Percentiles rank a stretch among this genome's conserved stretches.
Evolutionary conservation across 495 filamentous ascomycete genomes (phyloP).

Genomic region (Trichocladium uniseriatum): DNA sequence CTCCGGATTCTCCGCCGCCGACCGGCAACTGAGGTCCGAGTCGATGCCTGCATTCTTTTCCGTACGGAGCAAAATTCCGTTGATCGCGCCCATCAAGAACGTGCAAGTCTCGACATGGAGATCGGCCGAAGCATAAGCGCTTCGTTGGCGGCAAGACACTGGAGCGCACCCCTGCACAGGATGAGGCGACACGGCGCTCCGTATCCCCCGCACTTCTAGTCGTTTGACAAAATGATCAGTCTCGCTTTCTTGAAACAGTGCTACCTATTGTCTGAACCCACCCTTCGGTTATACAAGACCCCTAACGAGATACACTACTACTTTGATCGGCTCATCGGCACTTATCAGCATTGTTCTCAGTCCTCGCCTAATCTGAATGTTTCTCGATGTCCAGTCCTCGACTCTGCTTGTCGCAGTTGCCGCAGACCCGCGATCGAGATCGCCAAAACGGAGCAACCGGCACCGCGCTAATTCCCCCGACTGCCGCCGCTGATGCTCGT

Average conservation of each 20-base stretch:
- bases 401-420: not conserved
- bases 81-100: too few species aligned
- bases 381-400: not conserved
- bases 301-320: not conserved
- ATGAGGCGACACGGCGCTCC: constrained; percentile 1
- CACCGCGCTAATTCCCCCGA: too few species aligned
- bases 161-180: constrained; percentile 10
- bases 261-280: not conserved
- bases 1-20: not conserved
- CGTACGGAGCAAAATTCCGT: too few species aligned
- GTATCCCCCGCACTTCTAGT: not conserved
- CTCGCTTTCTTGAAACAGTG: not conserved
- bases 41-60: not conserved
- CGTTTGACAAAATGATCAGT: not conserved
- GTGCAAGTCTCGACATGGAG: too few species aligned
- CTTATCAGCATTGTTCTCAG: too few species aligned
- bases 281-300: not conserved
- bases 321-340: not conserved
- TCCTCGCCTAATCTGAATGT: not conserved
- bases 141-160: not conserved
- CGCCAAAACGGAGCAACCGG: constrained; percentile 9
- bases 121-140: not conserved
- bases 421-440: not conserved
- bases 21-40: not conserved
- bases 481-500: not conserved